Conservation (phyloP, 1,284 basidiomycete species). For the Amylostereum areolatum region DNA sequence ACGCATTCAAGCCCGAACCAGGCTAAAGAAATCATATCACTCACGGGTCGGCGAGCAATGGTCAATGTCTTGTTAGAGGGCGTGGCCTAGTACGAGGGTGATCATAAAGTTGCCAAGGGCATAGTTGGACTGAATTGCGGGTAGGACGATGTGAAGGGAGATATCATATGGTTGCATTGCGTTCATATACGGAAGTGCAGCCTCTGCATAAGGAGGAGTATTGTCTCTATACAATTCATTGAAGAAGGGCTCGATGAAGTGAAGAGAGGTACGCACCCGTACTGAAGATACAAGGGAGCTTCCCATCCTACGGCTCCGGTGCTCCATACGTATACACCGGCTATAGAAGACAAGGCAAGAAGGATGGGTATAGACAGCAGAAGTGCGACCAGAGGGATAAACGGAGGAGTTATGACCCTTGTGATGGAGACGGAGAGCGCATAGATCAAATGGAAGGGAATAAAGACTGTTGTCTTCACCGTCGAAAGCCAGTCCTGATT, state of each 20-base stretch:
- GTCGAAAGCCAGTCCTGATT: too few species aligned
- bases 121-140: conserved; percentile 59
- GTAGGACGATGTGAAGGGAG: conserved; percentile 58
- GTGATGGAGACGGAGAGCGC: too few species aligned
- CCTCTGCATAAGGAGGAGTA: conserved; percentile 51
- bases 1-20: conserved; percentile 4
- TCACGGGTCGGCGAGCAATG: conserved; percentile 56
- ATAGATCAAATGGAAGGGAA: too few species aligned
- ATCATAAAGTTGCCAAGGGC: conserved; percentile 80
- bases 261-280: conserved; percentile 47
- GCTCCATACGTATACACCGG: conserved; percentile 69
- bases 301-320: conserved; percentile 65
- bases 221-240: conserved; percentile 45
- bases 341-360: conserved; percentile 49
- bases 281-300: conserved; percentile 60
- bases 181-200: conserved; percentile 42
- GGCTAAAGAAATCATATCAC: conserved; percentile 20
- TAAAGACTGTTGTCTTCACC: too few species aligned
- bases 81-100: conserved; percentile 48
- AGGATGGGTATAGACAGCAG: conserved; percentile 56
- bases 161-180: conserved; percentile 65
- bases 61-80: conserved; percentile 55
- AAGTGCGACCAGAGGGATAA: conserved; percentile 58
- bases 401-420: conserved; percentile 36
- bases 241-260: background rate